Evolutionary conservation across 148 eudicot species (phyloP), one percentile per base, ranked within the genome.

Genomic region (Cornus controversa): DNA sequence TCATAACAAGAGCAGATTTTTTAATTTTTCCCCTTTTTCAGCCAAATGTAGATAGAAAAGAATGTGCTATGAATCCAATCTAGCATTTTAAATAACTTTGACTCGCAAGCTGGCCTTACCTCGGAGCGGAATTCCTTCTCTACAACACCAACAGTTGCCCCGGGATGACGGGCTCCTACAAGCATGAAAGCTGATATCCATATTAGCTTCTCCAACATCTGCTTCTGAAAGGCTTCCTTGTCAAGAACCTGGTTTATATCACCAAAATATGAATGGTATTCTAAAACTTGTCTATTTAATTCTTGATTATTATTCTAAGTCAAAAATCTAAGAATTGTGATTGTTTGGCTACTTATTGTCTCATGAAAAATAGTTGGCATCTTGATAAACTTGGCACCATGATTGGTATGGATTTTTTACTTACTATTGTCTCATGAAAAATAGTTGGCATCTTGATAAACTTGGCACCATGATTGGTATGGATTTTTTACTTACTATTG

Each of bases 111-210:
- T 29, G 69, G 73, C 0, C 71, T 66, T 80, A 93, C 99, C 97
- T 96, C 99, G 37, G 94, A 84, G 69, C 91, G 88, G 73, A 86
- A 91, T 67, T 91, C 98, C 79, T 93, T 93, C 91, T 96, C 99
- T 13, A 96, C 99, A 58, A 1, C 90, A 65, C 99, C 99, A 31
- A 96, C 98, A 63, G 92, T 91, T 67, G 99, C 98, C 57, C 99
- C 99, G 40, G 97, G 97, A 91, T 96, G 99, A 67, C 92, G 99
- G 60, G 98, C 98, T 78, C 99, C 99, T 77, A 96, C 99, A 67
- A 96, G 93, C 99, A 96, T 96, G 83, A 93, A 96, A 45, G 97
- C 99, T 62, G 92, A 87, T 75, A 96, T 96, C 99, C 99, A 96
- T 83, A 96, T 93, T 67, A 96, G 94, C 80, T 96, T 96, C 86